A percentile compares a stretch with the other conserved stretches of the same genome.
Evolutionary conservation across 1,284 basidiomycete genomes (phyloP).

Genomic region (Rhodotorula sp.): DNA sequence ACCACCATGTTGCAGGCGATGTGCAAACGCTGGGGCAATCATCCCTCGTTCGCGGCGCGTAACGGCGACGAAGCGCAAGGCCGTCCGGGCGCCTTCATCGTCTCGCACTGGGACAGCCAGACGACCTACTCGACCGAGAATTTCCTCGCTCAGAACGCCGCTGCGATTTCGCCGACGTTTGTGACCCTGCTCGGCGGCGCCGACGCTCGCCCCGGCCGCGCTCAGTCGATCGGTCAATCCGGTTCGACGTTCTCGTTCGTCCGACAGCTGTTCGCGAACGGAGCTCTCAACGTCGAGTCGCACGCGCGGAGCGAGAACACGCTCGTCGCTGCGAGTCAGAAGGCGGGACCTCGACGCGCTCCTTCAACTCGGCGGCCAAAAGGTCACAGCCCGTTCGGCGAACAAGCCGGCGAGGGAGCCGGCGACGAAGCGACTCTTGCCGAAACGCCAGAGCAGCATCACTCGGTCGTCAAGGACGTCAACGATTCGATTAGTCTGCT

Average conservation of each 20-base stretch:
- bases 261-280: constrained; percentile 79
- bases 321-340: constrained; percentile 88
- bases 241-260: constrained; percentile 89
- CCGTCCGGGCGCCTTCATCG: constrained; percentile 81
- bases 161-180: constrained; percentile 88
- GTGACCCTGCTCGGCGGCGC: constrained; percentile 76
- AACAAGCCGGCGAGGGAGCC: constrained; percentile 58
- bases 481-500: constrained; percentile 34
- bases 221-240: constrained; percentile 46
- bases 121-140: constrained; percentile 87
- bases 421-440: constrained; percentile 1
- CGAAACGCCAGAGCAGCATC: not conserved
- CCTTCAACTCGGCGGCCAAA: constrained; percentile 75
- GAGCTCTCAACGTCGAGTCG: constrained; percentile 81
- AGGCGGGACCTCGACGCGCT: constrained; percentile 85
- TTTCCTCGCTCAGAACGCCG: constrained; percentile 85
- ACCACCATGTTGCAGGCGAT: constrained; percentile 93
- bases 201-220: not conserved
- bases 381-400: constrained; percentile 49
- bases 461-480: constrained; percentile 36
- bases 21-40: constrained; percentile 88
- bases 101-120: constrained; percentile 86
- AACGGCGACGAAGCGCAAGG: constrained; percentile 65
- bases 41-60: constrained; percentile 69
- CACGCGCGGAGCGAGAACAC: constrained; percentile 91